Conservation (phyloP, 495 filamentous ascomycete species). For the Trichoderma parareesei region DNA sequence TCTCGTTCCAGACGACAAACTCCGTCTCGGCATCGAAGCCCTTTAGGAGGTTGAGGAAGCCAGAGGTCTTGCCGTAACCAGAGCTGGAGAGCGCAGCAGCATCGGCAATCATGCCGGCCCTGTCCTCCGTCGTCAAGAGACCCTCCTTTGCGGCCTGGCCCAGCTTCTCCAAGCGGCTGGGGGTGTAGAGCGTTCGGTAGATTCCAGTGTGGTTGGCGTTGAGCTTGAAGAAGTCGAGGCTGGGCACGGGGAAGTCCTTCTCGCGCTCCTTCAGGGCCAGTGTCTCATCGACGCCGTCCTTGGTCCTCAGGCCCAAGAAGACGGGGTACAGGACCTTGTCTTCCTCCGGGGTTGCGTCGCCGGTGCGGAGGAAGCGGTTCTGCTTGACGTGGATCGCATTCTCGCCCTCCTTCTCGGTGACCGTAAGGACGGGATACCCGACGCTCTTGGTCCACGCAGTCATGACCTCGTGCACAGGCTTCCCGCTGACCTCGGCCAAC, state of each 20-base stretch:
- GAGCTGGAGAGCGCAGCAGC: conserved; percentile 83
- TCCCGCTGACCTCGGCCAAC: conserved; percentile 76
- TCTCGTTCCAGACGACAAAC: conserved; percentile 80
- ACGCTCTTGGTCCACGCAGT: conserved; percentile 87
- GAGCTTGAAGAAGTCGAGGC: conserved; percentile 84
- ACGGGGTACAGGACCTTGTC: conserved; percentile 92
- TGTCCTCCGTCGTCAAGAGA: conserved; percentile 75
- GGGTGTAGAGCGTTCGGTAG: conserved; percentile 87
- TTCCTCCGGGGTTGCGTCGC: conserved; percentile 78
- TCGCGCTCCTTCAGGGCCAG: conserved; percentile 53
- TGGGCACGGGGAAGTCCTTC: conserved; percentile 64
- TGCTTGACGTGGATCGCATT: conserved; percentile 62
- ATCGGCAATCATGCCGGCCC: conserved; percentile 83
- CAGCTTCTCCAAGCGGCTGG: conserved; percentile 66
- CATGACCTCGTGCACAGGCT: conserved; percentile 83
- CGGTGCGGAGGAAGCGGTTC: conserved; percentile 78
- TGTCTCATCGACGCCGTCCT: conserved; percentile 42
- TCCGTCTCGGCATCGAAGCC: conserved; percentile 70
- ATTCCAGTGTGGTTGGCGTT: conserved; percentile 84
- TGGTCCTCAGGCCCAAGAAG: conserved; percentile 67
- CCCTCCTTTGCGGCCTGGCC: conserved; percentile 53
- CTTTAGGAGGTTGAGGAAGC: conserved; percentile 70
- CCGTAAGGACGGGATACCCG: conserved; percentile 82
- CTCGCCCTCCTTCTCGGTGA: conserved; percentile 73
- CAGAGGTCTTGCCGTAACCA: conserved; percentile 70